Conservation (phyloP, 768 basidiomycete species). For the Lactifluus hygrophoroides region DNA sequence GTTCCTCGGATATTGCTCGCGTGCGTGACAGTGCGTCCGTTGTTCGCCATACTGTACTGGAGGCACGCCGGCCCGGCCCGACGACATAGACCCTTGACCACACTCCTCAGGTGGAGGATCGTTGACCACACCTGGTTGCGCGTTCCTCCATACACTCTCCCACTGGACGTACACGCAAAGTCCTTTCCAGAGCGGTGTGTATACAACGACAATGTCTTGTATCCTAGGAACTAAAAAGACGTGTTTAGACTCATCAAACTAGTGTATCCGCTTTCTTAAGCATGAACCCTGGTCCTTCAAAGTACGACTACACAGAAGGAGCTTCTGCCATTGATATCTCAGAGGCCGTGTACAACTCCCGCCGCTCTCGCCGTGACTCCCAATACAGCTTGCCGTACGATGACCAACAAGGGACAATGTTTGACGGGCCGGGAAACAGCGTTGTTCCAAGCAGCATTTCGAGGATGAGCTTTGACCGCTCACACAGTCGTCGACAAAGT, state of each 20-base stretch:
- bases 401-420: constrained; percentile 58
- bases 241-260: neutral
- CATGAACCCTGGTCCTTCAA: constrained; percentile 17
- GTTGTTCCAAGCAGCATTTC: constrained; percentile 74
- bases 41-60: neutral
- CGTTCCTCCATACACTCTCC: neutral
- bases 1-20: too few species aligned
- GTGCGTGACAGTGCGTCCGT: too few species aligned
- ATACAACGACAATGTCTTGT: neutral
- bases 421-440: constrained; percentile 58
- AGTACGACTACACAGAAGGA: constrained; percentile 77
- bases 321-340: constrained; percentile 71
- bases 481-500: constrained; percentile 43
- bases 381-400: constrained; percentile 53
- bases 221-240: neutral
- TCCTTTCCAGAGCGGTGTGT: neutral
- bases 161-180: neutral
- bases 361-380: constrained; percentile 57
- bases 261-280: neutral
- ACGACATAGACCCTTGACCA: neutral
- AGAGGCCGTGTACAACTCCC: constrained; percentile 43
- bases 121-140: neutral
- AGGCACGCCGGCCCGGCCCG: constrained; percentile 8
- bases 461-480: constrained; percentile 41
- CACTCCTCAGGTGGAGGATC: constrained; percentile 1